Evolutionary conservation across 768 basidiomycete species (phyloP).

Genomic region (Rhizopogon vinicolor): DNA sequence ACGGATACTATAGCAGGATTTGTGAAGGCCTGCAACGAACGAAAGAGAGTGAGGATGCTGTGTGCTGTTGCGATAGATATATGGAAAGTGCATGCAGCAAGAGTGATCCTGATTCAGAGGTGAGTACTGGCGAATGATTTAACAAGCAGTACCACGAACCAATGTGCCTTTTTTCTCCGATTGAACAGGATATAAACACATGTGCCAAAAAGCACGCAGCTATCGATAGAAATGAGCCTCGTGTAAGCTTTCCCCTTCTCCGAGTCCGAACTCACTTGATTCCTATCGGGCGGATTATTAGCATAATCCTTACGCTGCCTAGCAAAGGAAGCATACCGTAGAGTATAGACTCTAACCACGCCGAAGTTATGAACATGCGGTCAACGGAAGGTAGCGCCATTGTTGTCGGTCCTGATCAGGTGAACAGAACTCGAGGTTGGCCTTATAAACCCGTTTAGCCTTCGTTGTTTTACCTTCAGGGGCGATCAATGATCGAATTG

Average conservation of each 20-base stretch:
- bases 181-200: not conserved
- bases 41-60: not conserved
- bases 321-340: not conserved
- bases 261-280: not conserved
- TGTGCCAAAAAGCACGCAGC: slow-evolving; percentile 4
- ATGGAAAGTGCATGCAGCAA: not conserved
- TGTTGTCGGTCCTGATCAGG: no score
- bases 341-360: slow-evolving; percentile 1
- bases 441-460: no score
- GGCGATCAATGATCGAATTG: no score
- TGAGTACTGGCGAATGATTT: not conserved
- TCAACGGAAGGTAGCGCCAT: not conserved
- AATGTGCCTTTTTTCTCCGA: not conserved
- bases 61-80: slow-evolving; percentile 4
- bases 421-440: no score
- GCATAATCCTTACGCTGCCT: not conserved
- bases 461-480: no score
- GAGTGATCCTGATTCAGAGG: not conserved
- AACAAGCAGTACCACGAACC: not conserved
- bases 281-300: not conserved
- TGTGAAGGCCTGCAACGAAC: not conserved
- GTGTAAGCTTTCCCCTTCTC: not conserved
- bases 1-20: not conserved
- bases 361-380: slow-evolving; percentile 2
- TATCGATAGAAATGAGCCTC: not conserved